Conservation (phyloP, 305 asterid genomes). For the Solanum hybrid region DNA sequence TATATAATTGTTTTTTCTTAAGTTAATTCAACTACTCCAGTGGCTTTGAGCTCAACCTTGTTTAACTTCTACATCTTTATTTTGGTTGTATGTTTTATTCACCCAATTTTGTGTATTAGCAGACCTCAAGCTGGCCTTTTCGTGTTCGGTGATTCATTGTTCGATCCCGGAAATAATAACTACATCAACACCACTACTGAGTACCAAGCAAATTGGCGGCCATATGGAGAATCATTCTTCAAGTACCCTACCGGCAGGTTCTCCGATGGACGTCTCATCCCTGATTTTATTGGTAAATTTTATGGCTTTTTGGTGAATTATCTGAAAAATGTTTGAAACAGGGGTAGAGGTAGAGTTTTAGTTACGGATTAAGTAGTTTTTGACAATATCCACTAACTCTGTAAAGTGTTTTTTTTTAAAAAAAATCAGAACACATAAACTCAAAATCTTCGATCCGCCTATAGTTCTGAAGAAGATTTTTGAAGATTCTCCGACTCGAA, state of each 20-base stretch:
- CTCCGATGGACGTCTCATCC: background rate
- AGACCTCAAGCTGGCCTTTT: background rate
- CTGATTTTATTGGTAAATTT: conserved; percentile 7
- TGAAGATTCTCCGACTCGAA: background rate
- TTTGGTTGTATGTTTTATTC: background rate
- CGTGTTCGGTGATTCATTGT: conserved; percentile 5
- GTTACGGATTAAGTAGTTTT: fast-evolving
- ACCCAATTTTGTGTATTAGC: background rate
- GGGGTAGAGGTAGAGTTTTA: background rate
- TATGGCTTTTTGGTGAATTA: background rate
- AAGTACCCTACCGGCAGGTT: conserved; percentile 11
- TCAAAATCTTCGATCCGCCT: fast-evolving
- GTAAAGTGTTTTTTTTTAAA: no score
- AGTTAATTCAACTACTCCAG: background rate
- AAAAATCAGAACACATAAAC: background rate
- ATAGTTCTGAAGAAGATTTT: background rate
- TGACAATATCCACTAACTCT: background rate
- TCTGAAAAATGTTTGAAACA: background rate
- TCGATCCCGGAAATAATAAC: conserved; percentile 10
- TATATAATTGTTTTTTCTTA: background rate
- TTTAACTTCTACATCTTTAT: background rate
- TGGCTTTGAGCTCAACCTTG: background rate
- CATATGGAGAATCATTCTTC: conserved; percentile 8
- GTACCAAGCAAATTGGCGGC: conserved; percentile 8
- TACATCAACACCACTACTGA: conserved; percentile 5